These are phyloP conservation scores for Tagetes patula DNA, from an alignment of 129 eudicot species.

Conservation along the genomic window DNA sequence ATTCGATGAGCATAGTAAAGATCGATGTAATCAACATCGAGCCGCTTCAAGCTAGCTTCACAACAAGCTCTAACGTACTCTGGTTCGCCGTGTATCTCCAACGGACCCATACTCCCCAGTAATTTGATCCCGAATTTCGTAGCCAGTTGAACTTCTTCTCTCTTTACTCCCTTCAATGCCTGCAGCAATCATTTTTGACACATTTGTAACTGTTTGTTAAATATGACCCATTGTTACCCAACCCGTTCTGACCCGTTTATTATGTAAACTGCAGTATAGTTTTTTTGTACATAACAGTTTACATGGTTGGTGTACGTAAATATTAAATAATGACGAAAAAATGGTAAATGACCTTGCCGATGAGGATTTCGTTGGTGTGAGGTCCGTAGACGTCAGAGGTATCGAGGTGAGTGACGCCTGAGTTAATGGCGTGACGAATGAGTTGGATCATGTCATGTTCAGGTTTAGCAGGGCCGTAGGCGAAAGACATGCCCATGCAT, in stretches of 20 bases:
- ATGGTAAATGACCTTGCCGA: constrained; percentile 37
- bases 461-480: constrained; percentile 45
- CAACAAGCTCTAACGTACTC: constrained; percentile 57
- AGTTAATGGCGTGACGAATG: constrained; percentile 50
- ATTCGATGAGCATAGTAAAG: constrained; percentile 59
- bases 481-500: constrained; percentile 50
- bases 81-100: constrained; percentile 41
- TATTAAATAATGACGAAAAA: too few relatives aligned
- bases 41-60: constrained; percentile 65
- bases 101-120: neutral
- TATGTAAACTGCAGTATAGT: too few relatives aligned
- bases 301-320: too few relatives aligned
- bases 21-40: constrained; percentile 58
- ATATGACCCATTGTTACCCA: too few relatives aligned
- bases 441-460: constrained; percentile 47
- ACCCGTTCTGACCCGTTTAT: too few relatives aligned
- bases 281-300: too few relatives aligned
- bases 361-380: constrained; percentile 46
- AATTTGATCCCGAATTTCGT: constrained; percentile 4
- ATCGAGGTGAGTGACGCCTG: constrained; percentile 51
- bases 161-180: constrained; percentile 64
- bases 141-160: constrained; percentile 62
- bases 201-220: too few relatives aligned
- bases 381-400: constrained; percentile 61
- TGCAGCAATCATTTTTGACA: constrained; percentile 9